phyloP scores from a whole-genome alignment of 2,329 filamentous ascomycete genomes.

The Colletotrichum chlorophyti region DNA sequence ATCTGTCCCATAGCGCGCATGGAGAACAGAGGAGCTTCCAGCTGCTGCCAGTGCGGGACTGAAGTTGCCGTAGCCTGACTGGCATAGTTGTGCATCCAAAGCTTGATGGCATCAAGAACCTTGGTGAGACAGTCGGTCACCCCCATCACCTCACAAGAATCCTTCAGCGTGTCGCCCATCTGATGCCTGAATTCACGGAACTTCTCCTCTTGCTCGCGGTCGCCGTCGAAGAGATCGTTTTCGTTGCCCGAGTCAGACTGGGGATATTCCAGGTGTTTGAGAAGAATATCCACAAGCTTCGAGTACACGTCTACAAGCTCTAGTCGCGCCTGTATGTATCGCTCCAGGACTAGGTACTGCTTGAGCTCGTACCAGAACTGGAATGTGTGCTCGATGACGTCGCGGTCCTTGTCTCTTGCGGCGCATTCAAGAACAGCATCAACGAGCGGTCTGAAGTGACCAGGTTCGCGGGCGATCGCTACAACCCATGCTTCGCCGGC shows the following conservation, averaged over 20 bases:
- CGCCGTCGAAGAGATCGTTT: constrained; percentile 89
- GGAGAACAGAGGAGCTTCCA: constrained; percentile 93
- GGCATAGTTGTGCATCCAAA: constrained; percentile 87
- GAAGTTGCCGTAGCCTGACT: constrained; percentile 73
- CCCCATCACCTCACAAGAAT: constrained; percentile 95
- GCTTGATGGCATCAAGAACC: constrained; percentile 82
- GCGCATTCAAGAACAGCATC: constrained; percentile 93
- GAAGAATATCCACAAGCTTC: constrained; percentile 89
- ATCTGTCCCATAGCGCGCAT: constrained; percentile 96
- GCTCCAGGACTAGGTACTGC: constrained; percentile 90
- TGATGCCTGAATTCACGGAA: constrained; percentile 96
- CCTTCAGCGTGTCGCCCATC: constrained; percentile 98
- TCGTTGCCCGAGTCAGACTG: constrained; percentile 76
- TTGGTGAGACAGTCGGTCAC: constrained; percentile 91
- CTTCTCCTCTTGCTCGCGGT: constrained; percentile 94
- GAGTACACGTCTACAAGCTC: constrained; percentile 84
- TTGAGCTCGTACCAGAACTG: constrained; percentile 99
- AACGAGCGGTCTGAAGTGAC: constrained; percentile 83
- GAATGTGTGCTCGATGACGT: constrained; percentile 93
- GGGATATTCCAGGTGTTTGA: constrained; percentile 89
- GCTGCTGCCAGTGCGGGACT: constrained; percentile 94
- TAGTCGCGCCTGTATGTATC: constrained; percentile 82
- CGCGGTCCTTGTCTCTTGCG: constrained; percentile 83
- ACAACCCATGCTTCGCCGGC: constrained; percentile 95
- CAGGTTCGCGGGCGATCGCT: constrained; percentile 83